These are phyloP conservation scores for Colletotrichum noveboracense DNA, from an alignment of 2,329 filamentous ascomycete species.

Conservation along the genomic window DNA sequence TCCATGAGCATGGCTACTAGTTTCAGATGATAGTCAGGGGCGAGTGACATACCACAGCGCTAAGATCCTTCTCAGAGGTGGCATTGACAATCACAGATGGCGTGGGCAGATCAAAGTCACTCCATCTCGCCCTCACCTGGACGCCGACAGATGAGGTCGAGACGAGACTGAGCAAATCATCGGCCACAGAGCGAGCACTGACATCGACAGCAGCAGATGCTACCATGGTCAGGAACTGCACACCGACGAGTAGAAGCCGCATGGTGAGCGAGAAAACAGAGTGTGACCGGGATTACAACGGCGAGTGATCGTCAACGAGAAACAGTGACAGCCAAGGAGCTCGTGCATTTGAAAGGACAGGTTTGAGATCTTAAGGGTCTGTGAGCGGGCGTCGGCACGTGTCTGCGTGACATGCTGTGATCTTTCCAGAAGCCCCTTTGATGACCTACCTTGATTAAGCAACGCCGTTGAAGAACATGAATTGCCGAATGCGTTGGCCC, in stretches of 20 bases:
- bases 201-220: not conserved
- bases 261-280: not conserved
- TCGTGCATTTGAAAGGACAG: not conserved
- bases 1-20: not conserved
- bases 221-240: constrained; percentile 12
- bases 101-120: constrained; percentile 19
- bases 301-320: not conserved
- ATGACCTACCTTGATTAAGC: not conserved
- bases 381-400: not conserved
- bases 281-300: not conserved
- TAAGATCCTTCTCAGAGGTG: constrained; percentile 22
- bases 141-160: not conserved
- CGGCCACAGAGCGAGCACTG: not conserved
- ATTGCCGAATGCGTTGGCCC: not conserved
- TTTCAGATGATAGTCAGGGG: not conserved
- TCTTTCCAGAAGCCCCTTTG: not conserved
- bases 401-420: not conserved
- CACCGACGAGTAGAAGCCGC: not conserved
- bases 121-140: constrained; percentile 21
- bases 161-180: not conserved
- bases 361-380: not conserved
- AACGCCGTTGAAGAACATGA: not conserved
- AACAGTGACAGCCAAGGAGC: not conserved
- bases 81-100: constrained; percentile 23
- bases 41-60: not conserved